phyloP scores from a whole-genome alignment of 768 basidiomycete genomes.

The Boletellus sp. region DNA sequence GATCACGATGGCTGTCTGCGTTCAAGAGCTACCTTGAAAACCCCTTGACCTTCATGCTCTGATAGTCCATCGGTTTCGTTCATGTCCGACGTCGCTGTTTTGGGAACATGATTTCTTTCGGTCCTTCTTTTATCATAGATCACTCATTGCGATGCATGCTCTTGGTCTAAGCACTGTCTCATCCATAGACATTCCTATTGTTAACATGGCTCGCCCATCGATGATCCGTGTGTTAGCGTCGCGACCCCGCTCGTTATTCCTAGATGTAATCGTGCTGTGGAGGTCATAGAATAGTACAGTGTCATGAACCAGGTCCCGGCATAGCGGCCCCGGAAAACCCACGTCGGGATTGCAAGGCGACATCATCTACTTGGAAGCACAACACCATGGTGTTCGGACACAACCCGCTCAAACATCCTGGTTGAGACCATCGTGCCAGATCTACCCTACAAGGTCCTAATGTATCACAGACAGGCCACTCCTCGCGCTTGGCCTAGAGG shows the following conservation, averaged over 20 bases:
- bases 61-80: constrained; percentile 23
- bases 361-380: neutral
- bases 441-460: constrained; percentile 12
- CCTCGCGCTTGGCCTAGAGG: constrained; percentile 94
- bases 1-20: constrained; percentile 85
- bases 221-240: neutral
- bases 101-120: constrained; percentile 4
- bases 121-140: constrained; percentile 23
- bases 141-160: constrained; percentile 15
- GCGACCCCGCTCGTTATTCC: neutral
- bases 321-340: no score
- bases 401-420: constrained; percentile 31
- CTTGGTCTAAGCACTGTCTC: constrained; percentile 3
- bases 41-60: constrained; percentile 95
- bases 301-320: no score
- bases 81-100: neutral
- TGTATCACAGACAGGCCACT: constrained; percentile 53
- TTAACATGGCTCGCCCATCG: constrained; percentile 1
- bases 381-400: constrained; percentile 11
- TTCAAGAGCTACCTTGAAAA: constrained; percentile 98
- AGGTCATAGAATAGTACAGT: neutral
- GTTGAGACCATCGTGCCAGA: constrained; percentile 23
- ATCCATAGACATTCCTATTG: constrained; percentile 8
- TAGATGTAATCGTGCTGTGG: neutral
- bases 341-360: no score